Conservation (phyloP, 345 rosid species). For the Hevea brasiliensis region DNA sequence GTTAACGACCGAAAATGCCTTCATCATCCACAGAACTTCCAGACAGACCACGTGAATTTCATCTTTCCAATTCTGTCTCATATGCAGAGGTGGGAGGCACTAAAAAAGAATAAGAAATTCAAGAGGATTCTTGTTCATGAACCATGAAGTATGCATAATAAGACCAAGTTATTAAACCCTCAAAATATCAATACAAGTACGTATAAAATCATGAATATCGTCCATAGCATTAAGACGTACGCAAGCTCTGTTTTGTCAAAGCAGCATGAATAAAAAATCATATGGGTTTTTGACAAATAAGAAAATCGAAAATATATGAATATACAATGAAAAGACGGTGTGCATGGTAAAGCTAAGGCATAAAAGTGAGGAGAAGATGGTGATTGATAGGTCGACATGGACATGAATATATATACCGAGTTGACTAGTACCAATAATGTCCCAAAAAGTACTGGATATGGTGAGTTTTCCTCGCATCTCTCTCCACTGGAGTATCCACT, state of each 20-base stretch:
- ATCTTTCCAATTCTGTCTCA: background rate
- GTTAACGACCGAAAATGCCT: slow-evolving; percentile 21
- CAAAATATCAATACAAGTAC: background rate
- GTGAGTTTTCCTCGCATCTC: slow-evolving; percentile 13
- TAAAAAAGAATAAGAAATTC: slow-evolving; percentile 6
- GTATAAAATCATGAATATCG: background rate
- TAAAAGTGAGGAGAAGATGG: slow-evolving; percentile 29
- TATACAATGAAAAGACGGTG: slow-evolving; percentile 18
- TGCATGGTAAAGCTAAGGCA: slow-evolving; percentile 52
- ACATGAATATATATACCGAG: slow-evolving; percentile 32
- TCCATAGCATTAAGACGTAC: background rate
- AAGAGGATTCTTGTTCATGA: slow-evolving; percentile 11
- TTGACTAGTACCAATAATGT: slow-evolving; percentile 30
- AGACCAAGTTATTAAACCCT: background rate
- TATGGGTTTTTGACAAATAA: slow-evolving; percentile 6
- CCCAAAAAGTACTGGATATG: slow-evolving; percentile 11
- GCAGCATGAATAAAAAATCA: slow-evolving; percentile 19
- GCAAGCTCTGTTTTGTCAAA: slow-evolving; percentile 7
- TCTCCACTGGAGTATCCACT: background rate
- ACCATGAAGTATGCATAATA: slow-evolving; percentile 1
- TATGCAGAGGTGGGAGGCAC: slow-evolving; percentile 1
- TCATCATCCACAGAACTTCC: slow-evolving; percentile 21
- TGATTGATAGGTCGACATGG: slow-evolving; percentile 36
- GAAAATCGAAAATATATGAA: background rate
- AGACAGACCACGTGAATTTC: slow-evolving; percentile 30